Evolutionary conservation across 768 basidiomycete species (phyloP), one percentile per base, ranked within the genome.

Genomic region (Solioccasus polychromus): DNA sequence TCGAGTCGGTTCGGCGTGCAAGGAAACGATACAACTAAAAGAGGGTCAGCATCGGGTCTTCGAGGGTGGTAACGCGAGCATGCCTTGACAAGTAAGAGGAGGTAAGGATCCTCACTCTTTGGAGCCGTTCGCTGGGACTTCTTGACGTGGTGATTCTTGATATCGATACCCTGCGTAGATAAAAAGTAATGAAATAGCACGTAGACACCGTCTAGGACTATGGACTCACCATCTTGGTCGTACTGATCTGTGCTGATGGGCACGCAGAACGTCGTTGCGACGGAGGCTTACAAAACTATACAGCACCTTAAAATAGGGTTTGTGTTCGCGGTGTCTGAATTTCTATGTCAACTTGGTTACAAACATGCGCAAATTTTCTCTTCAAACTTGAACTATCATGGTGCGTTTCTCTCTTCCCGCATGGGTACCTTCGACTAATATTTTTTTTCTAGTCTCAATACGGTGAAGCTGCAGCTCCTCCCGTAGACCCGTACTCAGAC

Each of bases 71-170:
- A 44, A 42, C 35, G 32, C 61, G 38, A 28, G 22, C 71, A 50
- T 64, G 94, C 94, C 83, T 97, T 98, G 73, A 98, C 96, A 52
- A 99, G 85, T 62, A 98, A 81, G 62, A 96, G 84, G 61, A 99
- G 82, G 77, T 99, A 98, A 15, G 95, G 95, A 73, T 99, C 96
- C 88, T 97, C 92, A 70, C 92, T 95, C 79, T 90, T 91, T 69
- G 96, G 96, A 53, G 91, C 91, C 58, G 88, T 88, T 54, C 96
- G 85, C 65, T 82, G 75, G 59, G 93, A 83, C 82, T 96, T 97
- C 85, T 89, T 95, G 84, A 96, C 94, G 84, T 99, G 95, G 80
- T 98, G 95, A 71, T 78, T 75, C 70, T 79, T 78, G 73, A 97
- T 82, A 75, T 96, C 93, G 73, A 96, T 95, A 85, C 92, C 93